Percentiles rank a stretch among this genome's conserved stretches.
These are phyloP conservation scores for Pleurotus ostreatus DNA, from an alignment of 768 basidiomycete genomes.

Conservation along the genomic window DNA sequence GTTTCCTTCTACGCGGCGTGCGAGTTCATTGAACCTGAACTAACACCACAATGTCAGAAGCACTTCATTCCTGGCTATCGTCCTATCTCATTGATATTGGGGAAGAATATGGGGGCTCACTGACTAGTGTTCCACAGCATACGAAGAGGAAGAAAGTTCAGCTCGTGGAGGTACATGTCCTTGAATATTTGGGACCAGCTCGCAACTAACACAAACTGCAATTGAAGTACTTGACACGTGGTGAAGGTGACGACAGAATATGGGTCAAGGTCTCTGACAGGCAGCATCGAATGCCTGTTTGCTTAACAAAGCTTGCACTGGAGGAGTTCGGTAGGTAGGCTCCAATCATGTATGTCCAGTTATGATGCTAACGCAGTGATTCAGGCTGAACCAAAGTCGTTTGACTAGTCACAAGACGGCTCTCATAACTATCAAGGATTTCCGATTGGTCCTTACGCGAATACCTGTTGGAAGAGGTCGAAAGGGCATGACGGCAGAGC, in stretches of 20 bases:
- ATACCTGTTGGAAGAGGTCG: slow-evolving; percentile 38
- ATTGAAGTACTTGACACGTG: slow-evolving; percentile 54
- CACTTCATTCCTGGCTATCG: slow-evolving; percentile 52
- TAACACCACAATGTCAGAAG: slow-evolving; percentile 23
- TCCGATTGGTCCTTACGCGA: slow-evolving; percentile 47
- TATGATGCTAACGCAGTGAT: too few species aligned
- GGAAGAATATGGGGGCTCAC: slow-evolving; percentile 46
- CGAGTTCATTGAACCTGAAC: not conserved
- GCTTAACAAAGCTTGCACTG: slow-evolving; percentile 51
- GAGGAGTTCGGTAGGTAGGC: slow-evolving; percentile 34
- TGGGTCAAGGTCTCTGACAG: slow-evolving; percentile 70
- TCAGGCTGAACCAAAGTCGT: slow-evolving; percentile 18
- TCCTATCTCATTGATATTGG: slow-evolving; percentile 47
- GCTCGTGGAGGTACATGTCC: slow-evolving; percentile 44
- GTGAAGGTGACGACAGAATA: slow-evolving; percentile 34
- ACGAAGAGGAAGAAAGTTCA: slow-evolving; percentile 51
- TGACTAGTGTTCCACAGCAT: slow-evolving; percentile 28
- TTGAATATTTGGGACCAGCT: too few species aligned
- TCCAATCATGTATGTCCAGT: not conserved
- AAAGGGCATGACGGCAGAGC: slow-evolving; percentile 33
- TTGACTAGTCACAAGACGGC: slow-evolving; percentile 45
- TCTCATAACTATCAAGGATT: slow-evolving; percentile 43
- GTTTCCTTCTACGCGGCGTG: not conserved
- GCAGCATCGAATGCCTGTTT: slow-evolving; percentile 41
- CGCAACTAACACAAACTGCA: not conserved